phyloP scores from a whole-genome alignment of 768 basidiomycete genomes.

The Lentinula raphanica region DNA sequence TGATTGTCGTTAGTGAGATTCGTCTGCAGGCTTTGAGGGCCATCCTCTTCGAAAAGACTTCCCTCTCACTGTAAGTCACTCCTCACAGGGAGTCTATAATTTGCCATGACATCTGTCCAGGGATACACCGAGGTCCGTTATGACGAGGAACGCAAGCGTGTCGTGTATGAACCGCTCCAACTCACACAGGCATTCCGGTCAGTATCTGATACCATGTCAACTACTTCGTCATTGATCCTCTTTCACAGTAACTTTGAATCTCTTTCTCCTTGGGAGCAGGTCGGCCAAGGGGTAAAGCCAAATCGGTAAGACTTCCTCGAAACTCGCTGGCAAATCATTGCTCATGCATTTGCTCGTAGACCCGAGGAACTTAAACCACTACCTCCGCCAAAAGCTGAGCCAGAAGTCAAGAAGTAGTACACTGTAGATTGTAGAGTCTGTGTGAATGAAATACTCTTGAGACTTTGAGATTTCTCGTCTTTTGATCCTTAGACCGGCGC shows the following conservation, averaged over 20 bases:
- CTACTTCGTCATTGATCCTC: not conserved
- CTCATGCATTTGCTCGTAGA: constrained; percentile 11
- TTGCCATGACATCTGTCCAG: constrained; percentile 32
- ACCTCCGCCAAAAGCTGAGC: constrained; percentile 63
- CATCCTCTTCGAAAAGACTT: constrained; percentile 98
- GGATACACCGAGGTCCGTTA: constrained; percentile 99
- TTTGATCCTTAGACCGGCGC: not conserved
- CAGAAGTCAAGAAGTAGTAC: constrained; percentile 68
- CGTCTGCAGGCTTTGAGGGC: constrained; percentile 78
- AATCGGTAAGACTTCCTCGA: constrained; percentile 7
- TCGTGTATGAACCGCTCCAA: constrained; percentile 96
- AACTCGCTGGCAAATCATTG: not conserved
- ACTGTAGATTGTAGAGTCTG: not conserved
- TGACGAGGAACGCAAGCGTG: constrained; percentile 95
- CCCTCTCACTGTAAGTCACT: constrained; percentile 81
- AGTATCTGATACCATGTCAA: constrained; percentile 10
- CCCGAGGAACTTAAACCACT: constrained; percentile 75
- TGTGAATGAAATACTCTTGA: not conserved
- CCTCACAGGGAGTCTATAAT: not conserved
- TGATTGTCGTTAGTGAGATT: constrained; percentile 2
- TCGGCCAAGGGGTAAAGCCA: constrained; percentile 56
- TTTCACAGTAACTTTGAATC: constrained; percentile 83
- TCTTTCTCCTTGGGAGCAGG: constrained; percentile 92
- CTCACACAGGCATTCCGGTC: constrained; percentile 97
- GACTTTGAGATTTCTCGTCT: not conserved